Base-by-base conservation (phyloP, 768 basidiomycete genomes). In the Artomyces pyxidatus region DNA sequence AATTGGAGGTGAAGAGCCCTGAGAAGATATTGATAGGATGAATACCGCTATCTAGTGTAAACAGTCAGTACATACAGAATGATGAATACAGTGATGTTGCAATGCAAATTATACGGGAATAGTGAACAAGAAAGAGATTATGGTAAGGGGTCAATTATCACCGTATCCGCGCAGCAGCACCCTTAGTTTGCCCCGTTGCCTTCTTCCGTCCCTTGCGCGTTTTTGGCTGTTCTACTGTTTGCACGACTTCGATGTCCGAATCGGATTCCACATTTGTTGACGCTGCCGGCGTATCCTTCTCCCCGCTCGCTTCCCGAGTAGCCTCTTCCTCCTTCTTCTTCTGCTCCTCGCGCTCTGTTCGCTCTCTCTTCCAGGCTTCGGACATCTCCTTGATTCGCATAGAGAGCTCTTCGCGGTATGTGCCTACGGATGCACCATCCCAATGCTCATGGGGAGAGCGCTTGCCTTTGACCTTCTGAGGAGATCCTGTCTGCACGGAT, bases 181-280 rank as follows among this genome's bases (percentile, higher is more conserved):
- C n/a, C n/a, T n/a, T n/a, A n/a, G n/a, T n/a, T n/a, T n/a, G n/a
- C n/a, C n/a, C n/a, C n/a, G n/a, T n/a, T n/a, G n/a, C n/a, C n/a
- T n/a, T n/a, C n/a, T n/a, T n/a, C n/a, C n/a, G n/a, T n/a, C n/a
- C n/a, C n/a, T n/a, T n/a, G n/a, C n/a, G n/a, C n/a, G n/a, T n/a
- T 50, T 16, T 49, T 42, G 3, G 45, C 41, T 2, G 44, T 22
- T 50, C 49, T 11, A 46, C 45, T 1, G 42, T n/a, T 11, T 44
- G 45, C 38, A 56, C 45, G 2, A 56, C 53, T 25, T 52, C 53
- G 25, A 56, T 50, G 28, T 56, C 55, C 29, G 52, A 54, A 41
- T 56, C 55, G 2, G 48, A 45, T 6, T 54, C 55, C 27, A 46
- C 11, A 1, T 44, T 48, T 3, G 54, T 22, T 16, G 54, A 49